Percentiles rank a stretch among this genome's conserved stretches.
Evolutionary conservation across 2,329 filamentous ascomycete species (phyloP).

Genomic region (Alternaria infectoria): DNA sequence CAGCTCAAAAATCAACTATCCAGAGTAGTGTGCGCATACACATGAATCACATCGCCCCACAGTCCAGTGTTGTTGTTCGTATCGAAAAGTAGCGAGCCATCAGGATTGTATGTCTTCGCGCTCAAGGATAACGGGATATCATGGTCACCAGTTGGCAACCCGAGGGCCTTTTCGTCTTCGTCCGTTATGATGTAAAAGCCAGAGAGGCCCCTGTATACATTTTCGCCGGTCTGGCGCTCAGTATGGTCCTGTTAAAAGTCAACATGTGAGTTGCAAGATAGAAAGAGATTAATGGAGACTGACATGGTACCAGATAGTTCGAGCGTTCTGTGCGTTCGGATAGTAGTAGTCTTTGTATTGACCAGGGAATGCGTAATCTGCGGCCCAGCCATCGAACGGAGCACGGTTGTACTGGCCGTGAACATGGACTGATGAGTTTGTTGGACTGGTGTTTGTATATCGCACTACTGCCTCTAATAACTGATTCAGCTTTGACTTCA

Average conservation of each 20-base stretch:
- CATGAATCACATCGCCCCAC: conserved; percentile 65
- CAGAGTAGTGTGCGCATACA: conserved; percentile 31
- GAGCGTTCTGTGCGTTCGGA: conserved; percentile 61
- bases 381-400: conserved; percentile 62
- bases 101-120: conserved; percentile 59
- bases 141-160: conserved; percentile 59
- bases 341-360: conserved; percentile 70
- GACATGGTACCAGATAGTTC: conserved; percentile 65
- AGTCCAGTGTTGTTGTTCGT: conserved; percentile 55
- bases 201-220: conserved; percentile 64
- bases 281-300: conserved; percentile 36
- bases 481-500: neutral
- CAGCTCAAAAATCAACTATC: neutral
- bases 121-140: conserved; percentile 60
- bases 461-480: conserved; percentile 59
- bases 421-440: conserved; percentile 59
- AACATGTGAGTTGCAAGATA: neutral
- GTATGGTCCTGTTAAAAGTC: conserved; percentile 45
- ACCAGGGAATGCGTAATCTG: conserved; percentile 58
- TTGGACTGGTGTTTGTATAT: conserved; percentile 58
- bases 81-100: conserved; percentile 58
- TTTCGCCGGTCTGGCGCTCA: conserved; percentile 56
- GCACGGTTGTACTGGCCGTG: conserved; percentile 60
- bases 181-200: conserved; percentile 64
- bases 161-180: conserved; percentile 55